Evolutionary conservation across 257 asterid genomes (phyloP).

Genomic region (Solanum pinnatisectum): DNA sequence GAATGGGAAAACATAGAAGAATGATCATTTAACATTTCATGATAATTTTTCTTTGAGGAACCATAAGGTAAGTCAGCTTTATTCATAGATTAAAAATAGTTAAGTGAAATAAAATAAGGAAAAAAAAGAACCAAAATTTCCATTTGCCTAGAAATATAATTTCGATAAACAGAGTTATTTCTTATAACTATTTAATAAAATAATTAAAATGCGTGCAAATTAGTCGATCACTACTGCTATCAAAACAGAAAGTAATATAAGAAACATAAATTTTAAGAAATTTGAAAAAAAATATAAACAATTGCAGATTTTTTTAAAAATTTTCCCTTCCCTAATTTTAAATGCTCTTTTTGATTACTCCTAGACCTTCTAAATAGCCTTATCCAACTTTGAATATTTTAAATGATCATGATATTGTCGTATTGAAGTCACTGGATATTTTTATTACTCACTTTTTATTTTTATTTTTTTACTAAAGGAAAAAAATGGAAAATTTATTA

Average conservation of each 20-base stretch:
- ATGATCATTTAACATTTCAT: not conserved
- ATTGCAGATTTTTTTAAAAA: not conserved
- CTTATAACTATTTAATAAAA: not conserved
- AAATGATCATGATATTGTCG: not conserved
- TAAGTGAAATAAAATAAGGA: not conserved
- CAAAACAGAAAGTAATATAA: not conserved
- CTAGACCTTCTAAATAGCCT: not conserved
- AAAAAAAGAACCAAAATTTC: not conserved
- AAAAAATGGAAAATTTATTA: not conserved
- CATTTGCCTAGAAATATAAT: not conserved
- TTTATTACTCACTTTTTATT: not conserved
- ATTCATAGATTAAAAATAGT: not conserved
- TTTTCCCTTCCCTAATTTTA: not conserved
- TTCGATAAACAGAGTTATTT: not conserved
- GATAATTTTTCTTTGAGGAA: not conserved
- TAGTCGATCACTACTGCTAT: no score
- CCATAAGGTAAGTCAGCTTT: not conserved
- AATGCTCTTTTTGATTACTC: not conserved
- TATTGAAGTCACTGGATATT: not conserved
- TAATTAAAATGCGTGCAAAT: not conserved
- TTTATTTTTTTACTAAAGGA: not conserved
- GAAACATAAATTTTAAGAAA: not conserved
- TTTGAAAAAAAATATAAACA: not conserved
- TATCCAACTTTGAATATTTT: not conserved
- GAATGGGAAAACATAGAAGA: not conserved